Evolutionary conservation across 2,329 filamentous ascomycete species (phyloP), one percentile per base, ranked within the genome.

Genomic region (Pezicula rhizophila): DNA sequence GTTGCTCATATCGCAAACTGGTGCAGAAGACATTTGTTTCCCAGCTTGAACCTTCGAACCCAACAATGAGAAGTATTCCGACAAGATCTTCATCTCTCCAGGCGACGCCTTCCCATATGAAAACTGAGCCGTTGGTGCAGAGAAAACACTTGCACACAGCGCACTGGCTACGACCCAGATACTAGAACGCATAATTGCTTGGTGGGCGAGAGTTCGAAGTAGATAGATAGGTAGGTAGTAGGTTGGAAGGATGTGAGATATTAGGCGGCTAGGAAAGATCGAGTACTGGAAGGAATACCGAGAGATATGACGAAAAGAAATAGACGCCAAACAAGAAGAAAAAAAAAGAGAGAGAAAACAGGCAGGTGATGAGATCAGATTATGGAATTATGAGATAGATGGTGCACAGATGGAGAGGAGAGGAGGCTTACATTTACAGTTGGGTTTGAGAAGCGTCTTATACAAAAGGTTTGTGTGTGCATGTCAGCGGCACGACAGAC

Each of bases 1-100:
- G 28, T 69, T 70, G 47, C 73, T 73, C 12, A 83, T 58, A 59
- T 84, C 76, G 58, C 81, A 85, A 25, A 67, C 57, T 1, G 77
- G 74, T 10, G 71, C 65, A 6, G 52, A 47, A 2, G 66, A 54
- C 52, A 72, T 69, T 11, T 62, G 52, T 60, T 70, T 75, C 47
- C 70, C 70, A 25, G 68, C 65, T 58, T 77, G 70, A 40, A 80
- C 71, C 64, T 80, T 83, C 47, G 65, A 53, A 25, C 78, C 79
- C 52, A 84, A 63, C 57, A 78, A 65, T 62, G 78, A 78, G 69
- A 84, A 84, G 68, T 83, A 84, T 37, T 73, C 70, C 25, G 79
- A 77, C 45, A 84, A 61, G n/a, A 72, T 66, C 45, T 58, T 53
- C 53, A 60, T 60, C 38, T 64, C 60, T 17, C 44, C 51, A 20